These are phyloP conservation scores for Nosema muscidifuracis DNA, from an alignment of 371 early-diverging fungal genomes.

Conservation along the genomic window DNA sequence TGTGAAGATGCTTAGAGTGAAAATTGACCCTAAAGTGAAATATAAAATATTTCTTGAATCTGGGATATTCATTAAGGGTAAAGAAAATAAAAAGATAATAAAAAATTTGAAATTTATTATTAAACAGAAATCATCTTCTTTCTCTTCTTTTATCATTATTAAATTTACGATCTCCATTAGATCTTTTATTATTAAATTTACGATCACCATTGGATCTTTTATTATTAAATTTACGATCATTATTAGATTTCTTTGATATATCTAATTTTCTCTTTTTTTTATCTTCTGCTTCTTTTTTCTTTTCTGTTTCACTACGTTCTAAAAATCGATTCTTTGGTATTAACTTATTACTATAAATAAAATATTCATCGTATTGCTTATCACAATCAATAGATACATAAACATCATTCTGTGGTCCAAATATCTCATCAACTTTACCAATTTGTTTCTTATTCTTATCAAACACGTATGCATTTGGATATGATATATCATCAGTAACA, in stretches of 20 bases:
- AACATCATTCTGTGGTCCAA: slow-evolving; percentile 90
- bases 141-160: too few species aligned
- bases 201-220: too few species aligned
- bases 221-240: too few species aligned
- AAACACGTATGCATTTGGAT: slow-evolving; percentile 94
- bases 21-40: neutral
- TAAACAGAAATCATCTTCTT: too few species aligned
- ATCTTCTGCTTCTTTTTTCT: slow-evolving; percentile 45
- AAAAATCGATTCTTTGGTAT: slow-evolving; percentile 50
- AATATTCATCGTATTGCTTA: slow-evolving; percentile 16
- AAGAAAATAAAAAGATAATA: too few species aligned
- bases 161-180: too few species aligned
- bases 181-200: too few species aligned
- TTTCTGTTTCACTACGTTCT: slow-evolving; percentile 42
- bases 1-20: neutral
- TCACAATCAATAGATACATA: slow-evolving; percentile 40
- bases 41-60: neutral
- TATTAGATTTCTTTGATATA: too few species aligned
- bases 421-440: slow-evolving; percentile 97
- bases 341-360: slow-evolving; percentile 50
- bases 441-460: slow-evolving; percentile 83
- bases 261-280: slow-evolving; percentile 1
- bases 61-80: neutral
- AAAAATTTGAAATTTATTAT: too few species aligned
- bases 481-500: slow-evolving; percentile 81